Conservation (phyloP, 73 alveolate species). For the Paramecium sonneborni region DNA sequence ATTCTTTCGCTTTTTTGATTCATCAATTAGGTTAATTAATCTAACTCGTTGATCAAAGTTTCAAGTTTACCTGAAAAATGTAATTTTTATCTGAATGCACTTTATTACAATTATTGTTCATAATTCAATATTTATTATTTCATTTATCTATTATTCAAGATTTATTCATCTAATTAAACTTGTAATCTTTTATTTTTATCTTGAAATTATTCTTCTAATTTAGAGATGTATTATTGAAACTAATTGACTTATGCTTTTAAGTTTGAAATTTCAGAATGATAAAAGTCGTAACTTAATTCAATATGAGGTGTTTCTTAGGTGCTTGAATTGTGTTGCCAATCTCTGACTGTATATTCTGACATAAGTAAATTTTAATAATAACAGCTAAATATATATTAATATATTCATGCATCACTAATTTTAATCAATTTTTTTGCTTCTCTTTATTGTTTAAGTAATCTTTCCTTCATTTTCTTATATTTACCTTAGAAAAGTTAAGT, state of each 20-base stretch:
- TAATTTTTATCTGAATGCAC: not conserved
- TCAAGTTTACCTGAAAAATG: not conserved
- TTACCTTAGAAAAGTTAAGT: not conserved
- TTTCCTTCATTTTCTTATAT: not conserved
- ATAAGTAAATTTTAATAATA: not conserved
- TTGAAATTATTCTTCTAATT: not conserved
- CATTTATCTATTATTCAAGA: not conserved
- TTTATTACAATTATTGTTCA: not conserved
- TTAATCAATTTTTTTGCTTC: conserved; percentile 11
- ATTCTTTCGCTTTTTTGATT: not conserved
- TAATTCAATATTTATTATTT: not conserved
- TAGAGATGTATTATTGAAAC: not conserved
- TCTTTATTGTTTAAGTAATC: not conserved
- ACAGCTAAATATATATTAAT: not conserved
- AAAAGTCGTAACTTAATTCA: not conserved
- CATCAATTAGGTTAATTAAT: not conserved
- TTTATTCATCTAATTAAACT: not conserved
- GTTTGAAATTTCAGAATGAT: not conserved
- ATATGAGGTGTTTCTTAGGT: not conserved
- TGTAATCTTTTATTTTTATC: not conserved
- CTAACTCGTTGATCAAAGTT: not conserved
- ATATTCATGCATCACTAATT: not conserved
- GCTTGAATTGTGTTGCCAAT: not conserved
- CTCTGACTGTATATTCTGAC: conserved; percentile 21
- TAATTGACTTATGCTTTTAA: not conserved